Conservation (phyloP, 148 eudicot genomes). For the Hydrangea macrophylla region DNA sequence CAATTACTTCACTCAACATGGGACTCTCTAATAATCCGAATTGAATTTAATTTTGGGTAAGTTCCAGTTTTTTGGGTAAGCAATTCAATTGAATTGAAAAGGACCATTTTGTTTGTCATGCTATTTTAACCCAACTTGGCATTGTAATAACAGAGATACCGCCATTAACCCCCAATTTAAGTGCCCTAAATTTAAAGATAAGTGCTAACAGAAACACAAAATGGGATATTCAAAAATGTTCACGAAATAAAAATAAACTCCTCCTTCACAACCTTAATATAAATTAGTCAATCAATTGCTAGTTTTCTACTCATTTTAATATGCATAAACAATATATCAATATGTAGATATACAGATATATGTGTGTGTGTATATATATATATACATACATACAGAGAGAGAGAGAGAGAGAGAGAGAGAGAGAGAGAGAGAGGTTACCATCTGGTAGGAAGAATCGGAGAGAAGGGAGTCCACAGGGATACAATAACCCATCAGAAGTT, state of each 20-base stretch:
- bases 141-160: not conserved
- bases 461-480: slow-evolving; percentile 68
- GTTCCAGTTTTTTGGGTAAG: too few relatives aligned
- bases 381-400: too few relatives aligned
- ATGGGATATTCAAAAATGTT: not conserved
- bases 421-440: slow-evolving; percentile 33
- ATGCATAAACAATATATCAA: not conserved
- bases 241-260: not conserved
- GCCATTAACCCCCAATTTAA: not conserved
- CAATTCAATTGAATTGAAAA: too few relatives aligned
- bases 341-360: not conserved
- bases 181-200: not conserved
- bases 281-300: not conserved
- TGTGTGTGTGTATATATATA: too few relatives aligned
- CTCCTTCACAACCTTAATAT: not conserved
- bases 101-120: too few relatives aligned
- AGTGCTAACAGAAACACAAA: not conserved
- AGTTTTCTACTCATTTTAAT: not conserved
- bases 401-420: not conserved
- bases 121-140: too few relatives aligned
- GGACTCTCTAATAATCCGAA: too few relatives aligned
- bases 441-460: slow-evolving; percentile 74
- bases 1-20: too few relatives aligned
- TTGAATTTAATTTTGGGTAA: too few relatives aligned
- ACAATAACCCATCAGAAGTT: slow-evolving; percentile 30